Evolutionary conservation across 495 filamentous ascomycete genomes (phyloP).

Genomic region (Penicillium roqueforti): DNA sequence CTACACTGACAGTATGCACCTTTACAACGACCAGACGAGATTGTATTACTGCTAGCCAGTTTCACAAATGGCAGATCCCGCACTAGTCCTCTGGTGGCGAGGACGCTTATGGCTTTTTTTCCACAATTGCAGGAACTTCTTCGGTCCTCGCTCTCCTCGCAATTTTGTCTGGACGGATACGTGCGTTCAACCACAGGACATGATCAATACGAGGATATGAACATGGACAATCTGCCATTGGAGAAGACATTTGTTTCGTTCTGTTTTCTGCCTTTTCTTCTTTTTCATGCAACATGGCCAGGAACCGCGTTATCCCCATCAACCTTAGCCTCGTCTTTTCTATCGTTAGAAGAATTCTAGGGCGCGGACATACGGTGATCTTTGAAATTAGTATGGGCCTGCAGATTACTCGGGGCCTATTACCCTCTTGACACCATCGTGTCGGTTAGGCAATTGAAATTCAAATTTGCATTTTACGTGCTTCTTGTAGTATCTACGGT

Average conservation of each 20-base stretch:
- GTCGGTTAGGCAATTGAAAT: background rate
- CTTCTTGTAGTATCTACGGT: background rate
- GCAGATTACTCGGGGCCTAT: background rate
- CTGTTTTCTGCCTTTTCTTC: slow-evolving; percentile 9
- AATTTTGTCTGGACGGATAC: slow-evolving; percentile 3
- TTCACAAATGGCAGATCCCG: background rate
- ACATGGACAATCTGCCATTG: background rate
- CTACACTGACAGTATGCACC: background rate
- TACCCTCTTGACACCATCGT: background rate
- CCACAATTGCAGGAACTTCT: background rate
- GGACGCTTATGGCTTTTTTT: background rate
- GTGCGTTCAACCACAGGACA: slow-evolving; percentile 26
- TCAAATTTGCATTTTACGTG: background rate
- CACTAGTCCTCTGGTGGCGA: slow-evolving; percentile 1
- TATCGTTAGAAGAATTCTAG: background rate
- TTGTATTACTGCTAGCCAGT: slow-evolving; percentile 1
- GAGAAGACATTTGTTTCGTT: slow-evolving; percentile 4
- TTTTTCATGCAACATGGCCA: slow-evolving; percentile 7
- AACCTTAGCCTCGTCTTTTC: background rate
- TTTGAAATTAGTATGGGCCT: background rate
- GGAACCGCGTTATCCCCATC: background rate
- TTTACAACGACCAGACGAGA: slow-evolving; percentile 4
- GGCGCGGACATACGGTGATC: background rate
- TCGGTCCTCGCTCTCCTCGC: background rate
- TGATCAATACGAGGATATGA: slow-evolving; percentile 2